Percentiles rank a stretch among this genome's conserved stretches.
phyloP scores from a whole-genome alignment of 305 asterid genomes.

The Withania somnifera region DNA sequence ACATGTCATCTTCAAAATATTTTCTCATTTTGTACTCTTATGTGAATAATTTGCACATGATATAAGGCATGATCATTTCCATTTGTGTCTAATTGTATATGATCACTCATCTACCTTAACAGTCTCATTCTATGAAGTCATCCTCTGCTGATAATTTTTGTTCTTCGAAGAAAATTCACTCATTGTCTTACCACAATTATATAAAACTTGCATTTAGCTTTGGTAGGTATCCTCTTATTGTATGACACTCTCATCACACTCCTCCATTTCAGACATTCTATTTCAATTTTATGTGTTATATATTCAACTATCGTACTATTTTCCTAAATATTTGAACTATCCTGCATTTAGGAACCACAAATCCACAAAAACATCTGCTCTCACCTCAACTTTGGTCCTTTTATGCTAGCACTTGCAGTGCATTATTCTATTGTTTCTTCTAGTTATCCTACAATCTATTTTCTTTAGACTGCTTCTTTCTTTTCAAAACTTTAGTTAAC shows the following conservation, averaged over 20 bases:
- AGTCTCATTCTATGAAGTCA: background rate
- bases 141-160: background rate
- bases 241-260: background rate
- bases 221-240: background rate
- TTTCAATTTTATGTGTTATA: background rate
- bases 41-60: background rate
- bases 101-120: background rate
- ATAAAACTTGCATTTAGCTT: background rate
- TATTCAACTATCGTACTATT: background rate
- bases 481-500: background rate
- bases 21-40: background rate
- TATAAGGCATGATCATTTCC: background rate
- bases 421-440: background rate
- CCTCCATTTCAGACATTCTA: background rate
- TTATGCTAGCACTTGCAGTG: background rate
- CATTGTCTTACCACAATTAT: background rate
- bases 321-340: background rate
- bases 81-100: too few relatives aligned
- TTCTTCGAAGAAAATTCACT: background rate
- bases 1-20: background rate
- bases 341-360: background rate
- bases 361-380: background rate
- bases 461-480: background rate
- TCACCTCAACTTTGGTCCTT: background rate
- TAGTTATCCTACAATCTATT: background rate